A percentile compares a stretch with the other conserved stretches of the same genome.
These are phyloP conservation scores for Globisporangium nagaii DNA, from an alignment of 352 stramenopile species.

Conservation along the genomic window DNA sequence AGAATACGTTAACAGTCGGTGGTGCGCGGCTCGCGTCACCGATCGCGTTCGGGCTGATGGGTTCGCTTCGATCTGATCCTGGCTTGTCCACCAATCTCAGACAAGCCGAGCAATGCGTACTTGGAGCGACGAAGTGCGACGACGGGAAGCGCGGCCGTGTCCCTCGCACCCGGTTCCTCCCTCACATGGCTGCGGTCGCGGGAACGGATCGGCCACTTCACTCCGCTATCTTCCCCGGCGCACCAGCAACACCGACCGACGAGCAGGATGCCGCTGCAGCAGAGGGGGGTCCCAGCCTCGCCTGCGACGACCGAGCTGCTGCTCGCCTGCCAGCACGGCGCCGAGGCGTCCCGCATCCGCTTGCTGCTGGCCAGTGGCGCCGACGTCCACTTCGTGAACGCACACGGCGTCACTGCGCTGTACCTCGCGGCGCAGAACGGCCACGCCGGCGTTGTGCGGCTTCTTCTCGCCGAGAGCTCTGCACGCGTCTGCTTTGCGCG, in stretches of 20 bases:
- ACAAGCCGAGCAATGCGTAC: no score
- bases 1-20: no score
- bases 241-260: neutral
- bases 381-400: neutral
- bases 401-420: neutral
- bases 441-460: neutral
- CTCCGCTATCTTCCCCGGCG: no score
- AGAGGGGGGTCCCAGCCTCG: neutral
- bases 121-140: no score
- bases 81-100: no score
- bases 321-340: neutral
- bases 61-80: no score
- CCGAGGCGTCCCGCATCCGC: neutral
- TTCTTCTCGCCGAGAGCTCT: neutral
- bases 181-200: no score
- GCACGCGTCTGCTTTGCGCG: neutral
- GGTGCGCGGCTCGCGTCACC: no score
- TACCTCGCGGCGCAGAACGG: constrained; percentile 9
- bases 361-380: neutral
- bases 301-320: neutral
- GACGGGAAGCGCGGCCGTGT: no score
- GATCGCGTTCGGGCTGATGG: no score
- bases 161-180: no score
- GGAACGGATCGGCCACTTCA: no score
- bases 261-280: neutral